Evolutionary conservation across 2,329 filamentous ascomycete species (phyloP).

Genomic region (Drechmeria coniospora): DNA sequence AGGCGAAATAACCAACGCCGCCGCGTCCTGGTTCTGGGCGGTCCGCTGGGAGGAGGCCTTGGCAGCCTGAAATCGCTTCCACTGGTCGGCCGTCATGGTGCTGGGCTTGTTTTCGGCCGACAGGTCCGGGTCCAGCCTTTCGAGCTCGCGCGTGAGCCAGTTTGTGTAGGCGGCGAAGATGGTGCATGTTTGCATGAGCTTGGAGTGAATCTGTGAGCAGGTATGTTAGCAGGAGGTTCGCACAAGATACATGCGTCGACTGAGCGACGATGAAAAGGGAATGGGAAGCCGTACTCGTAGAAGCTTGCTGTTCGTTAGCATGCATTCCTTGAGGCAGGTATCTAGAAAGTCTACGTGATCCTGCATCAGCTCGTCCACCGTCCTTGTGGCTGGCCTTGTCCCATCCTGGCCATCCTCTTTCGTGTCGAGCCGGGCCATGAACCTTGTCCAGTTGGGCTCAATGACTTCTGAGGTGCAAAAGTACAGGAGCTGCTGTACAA

Average conservation of each 20-base stretch:
- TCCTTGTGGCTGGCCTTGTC: slow-evolving; percentile 35
- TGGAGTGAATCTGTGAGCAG: slow-evolving; percentile 68
- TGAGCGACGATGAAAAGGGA: not conserved
- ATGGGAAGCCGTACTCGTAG: slow-evolving; percentile 48
- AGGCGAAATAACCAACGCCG: slow-evolving; percentile 11
- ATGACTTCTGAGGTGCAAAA: slow-evolving; percentile 96
- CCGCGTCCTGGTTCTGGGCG: slow-evolving; percentile 2
- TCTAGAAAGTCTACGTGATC: slow-evolving; percentile 97
- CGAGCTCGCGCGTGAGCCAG: slow-evolving; percentile 70
- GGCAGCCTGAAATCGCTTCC: slow-evolving; percentile 39
- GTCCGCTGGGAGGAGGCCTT: no score
- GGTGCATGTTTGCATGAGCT: slow-evolving; percentile 89
- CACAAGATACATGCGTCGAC: no score
- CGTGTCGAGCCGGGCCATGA: slow-evolving; percentile 73
- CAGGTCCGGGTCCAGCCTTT: slow-evolving; percentile 70
- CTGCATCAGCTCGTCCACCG: slow-evolving; percentile 96
- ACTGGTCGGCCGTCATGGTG: slow-evolving; percentile 46
- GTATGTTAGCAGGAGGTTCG: slow-evolving; percentile 4
- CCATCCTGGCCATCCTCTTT: slow-evolving; percentile 27
- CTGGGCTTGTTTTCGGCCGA: slow-evolving; percentile 40
- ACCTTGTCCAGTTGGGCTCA: slow-evolving; percentile 88
- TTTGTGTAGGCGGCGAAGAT: slow-evolving; percentile 86
- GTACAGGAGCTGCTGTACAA: slow-evolving; percentile 91
- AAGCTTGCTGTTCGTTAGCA: slow-evolving; percentile 93
- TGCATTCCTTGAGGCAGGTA: slow-evolving; percentile 96